These are phyloP conservation scores for Colletotrichum paranaense DNA, from an alignment of 2,329 filamentous ascomycete species.

Conservation along the genomic window DNA sequence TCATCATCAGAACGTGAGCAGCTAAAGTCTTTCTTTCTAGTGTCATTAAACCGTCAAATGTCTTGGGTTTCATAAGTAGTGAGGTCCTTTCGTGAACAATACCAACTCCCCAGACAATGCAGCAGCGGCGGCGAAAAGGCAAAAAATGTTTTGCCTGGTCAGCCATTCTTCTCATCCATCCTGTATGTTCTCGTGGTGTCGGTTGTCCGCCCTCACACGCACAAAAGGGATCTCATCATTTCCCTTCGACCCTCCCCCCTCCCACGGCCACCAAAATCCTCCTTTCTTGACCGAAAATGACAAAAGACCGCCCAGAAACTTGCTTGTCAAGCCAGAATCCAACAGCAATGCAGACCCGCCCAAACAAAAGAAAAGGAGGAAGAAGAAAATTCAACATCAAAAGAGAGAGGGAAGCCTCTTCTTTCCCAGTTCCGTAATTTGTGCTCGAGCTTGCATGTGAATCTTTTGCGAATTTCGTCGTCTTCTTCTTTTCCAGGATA, in stretches of 20 bases:
- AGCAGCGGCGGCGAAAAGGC: slow-evolving; percentile 2
- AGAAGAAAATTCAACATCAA: slow-evolving; percentile 13
- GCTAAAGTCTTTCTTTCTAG: slow-evolving; percentile 10
- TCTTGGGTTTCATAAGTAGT: slow-evolving; percentile 31
- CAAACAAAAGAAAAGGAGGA: slow-evolving; percentile 4
- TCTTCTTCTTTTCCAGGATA: slow-evolving; percentile 19
- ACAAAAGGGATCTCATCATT: not conserved
- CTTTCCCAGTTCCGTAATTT: not conserved
- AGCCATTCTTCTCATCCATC: slow-evolving; percentile 13
- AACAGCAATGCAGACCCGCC: slow-evolving; percentile 16
- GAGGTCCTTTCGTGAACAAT: slow-evolving; percentile 26
- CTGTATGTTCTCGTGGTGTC: no score
- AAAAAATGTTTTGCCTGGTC: not conserved
- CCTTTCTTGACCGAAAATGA: not conserved
- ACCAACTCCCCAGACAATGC: slow-evolving; percentile 23
- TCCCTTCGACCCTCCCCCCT: not conserved
- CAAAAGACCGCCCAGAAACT: slow-evolving; percentile 9
- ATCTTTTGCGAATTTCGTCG: slow-evolving; percentile 16
- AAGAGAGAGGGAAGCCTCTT: not conserved
- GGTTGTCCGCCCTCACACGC: no score
- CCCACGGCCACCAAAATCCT: not conserved
- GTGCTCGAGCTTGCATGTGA: slow-evolving; percentile 5
- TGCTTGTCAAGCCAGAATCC: slow-evolving; percentile 13
- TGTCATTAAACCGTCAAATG: slow-evolving; percentile 33
- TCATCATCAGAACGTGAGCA: not conserved